These are phyloP conservation scores for Auxenochlorella pyrenoidosa DNA, from an alignment of 139 green algal genomes.

Conservation along the genomic window DNA sequence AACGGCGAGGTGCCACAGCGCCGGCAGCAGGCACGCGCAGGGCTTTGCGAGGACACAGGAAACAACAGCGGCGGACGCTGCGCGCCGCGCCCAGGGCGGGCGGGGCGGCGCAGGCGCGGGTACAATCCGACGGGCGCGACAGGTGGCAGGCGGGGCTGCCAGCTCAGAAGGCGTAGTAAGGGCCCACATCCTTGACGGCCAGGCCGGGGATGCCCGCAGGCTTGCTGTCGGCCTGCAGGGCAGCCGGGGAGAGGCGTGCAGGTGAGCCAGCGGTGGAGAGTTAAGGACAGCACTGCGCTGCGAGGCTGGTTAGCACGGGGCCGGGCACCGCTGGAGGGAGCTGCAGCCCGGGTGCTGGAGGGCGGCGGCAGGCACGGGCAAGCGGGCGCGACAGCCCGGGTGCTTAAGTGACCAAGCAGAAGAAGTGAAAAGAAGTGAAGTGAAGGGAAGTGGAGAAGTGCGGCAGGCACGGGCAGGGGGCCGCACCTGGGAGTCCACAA, in stretches of 20 bases:
- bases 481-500: conserved; percentile 59
- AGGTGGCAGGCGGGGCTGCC: neutral
- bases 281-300: neutral
- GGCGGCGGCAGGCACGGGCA: too few species aligned
- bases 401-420: too few species aligned
- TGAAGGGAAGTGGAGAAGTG: too few species aligned
- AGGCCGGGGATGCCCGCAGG: conserved; percentile 84
- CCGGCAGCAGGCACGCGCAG: too few species aligned
- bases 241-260: too few species aligned
- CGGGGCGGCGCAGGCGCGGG: neutral
- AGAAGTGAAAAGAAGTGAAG: too few species aligned
- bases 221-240: conserved; percentile 61
- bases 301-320: too few species aligned
- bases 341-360: too few species aligned
- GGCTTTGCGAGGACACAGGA: neutral
- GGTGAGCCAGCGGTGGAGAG: neutral
- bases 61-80: neutral
- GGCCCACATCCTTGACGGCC: conserved; percentile 83
- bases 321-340: too few species aligned
- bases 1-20: neutral
- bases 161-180: conserved; percentile 50
- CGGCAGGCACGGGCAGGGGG: neutral
- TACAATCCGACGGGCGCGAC: neutral
- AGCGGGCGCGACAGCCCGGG: too few species aligned
- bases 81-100: neutral